A percentile compares a stretch with the other conserved stretches of the same genome.
These are phyloP conservation scores for Mimosa bimucronata DNA, from an alignment of 306 rosid species.

Conservation along the genomic window DNA sequence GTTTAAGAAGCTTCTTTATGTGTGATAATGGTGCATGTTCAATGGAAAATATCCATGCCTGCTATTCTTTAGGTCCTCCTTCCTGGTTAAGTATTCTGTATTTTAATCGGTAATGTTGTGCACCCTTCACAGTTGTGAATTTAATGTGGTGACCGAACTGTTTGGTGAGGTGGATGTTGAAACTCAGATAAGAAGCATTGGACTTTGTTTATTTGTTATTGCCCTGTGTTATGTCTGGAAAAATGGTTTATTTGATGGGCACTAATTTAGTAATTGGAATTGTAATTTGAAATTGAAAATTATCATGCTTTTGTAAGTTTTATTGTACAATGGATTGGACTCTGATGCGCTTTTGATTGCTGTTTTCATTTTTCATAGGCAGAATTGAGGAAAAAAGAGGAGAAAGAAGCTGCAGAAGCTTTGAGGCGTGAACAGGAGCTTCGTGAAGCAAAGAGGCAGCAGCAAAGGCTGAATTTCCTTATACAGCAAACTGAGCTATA, in stretches of 20 bases:
- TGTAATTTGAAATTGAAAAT: slow-evolving; percentile 16
- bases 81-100: slow-evolving; percentile 16
- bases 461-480: slow-evolving; percentile 96
- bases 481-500: slow-evolving; percentile 98
- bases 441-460: slow-evolving; percentile 98
- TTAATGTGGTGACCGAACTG: slow-evolving; percentile 27
- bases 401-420: slow-evolving; percentile 97
- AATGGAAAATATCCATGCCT: slow-evolving; percentile 18
- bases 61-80: slow-evolving; percentile 7
- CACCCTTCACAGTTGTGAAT: neutral
- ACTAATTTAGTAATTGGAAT: slow-evolving; percentile 18
- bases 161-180: slow-evolving; percentile 23
- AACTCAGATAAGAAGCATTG: slow-evolving; percentile 31
- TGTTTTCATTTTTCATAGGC: slow-evolving; percentile 53
- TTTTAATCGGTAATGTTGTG: slow-evolving; percentile 27
- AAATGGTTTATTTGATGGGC: slow-evolving; percentile 16
- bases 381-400: slow-evolving; percentile 92
- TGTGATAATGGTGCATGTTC: slow-evolving; percentile 29
- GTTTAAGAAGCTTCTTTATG: slow-evolving; percentile 23
- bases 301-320: slow-evolving; percentile 24
- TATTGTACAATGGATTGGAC: slow-evolving; percentile 6
- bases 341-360: slow-evolving; percentile 26
- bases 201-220: slow-evolving; percentile 25
- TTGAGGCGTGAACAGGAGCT: slow-evolving; percentile 94
- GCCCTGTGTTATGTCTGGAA: slow-evolving; percentile 19